Conservation (phyloP, 2,329 filamentous ascomycete genomes). For the Exophiala alcalophila region DNA sequence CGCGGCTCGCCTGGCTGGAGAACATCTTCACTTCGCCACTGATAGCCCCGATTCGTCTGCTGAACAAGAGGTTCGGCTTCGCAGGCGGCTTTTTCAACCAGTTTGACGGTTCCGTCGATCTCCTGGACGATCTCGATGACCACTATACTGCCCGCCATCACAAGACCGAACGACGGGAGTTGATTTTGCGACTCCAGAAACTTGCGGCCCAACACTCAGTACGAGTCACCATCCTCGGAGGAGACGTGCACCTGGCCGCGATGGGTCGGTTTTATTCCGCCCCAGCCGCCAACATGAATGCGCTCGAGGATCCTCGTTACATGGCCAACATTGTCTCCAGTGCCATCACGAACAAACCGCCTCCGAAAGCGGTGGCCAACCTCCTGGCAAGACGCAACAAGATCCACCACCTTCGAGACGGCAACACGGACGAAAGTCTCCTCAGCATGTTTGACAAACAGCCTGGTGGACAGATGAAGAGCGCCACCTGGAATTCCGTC, state of each 20-base stretch:
- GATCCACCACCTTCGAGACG: conserved; percentile 59
- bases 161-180: conserved; percentile 76
- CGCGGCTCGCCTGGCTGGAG: conserved; percentile 89
- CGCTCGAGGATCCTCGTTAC: conserved; percentile 60
- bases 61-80: conserved; percentile 87
- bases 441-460: conserved; percentile 62
- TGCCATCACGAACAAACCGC: conserved; percentile 67
- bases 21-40: conserved; percentile 84
- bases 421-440: conserved; percentile 62
- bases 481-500: conserved; percentile 70
- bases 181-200: conserved; percentile 64
- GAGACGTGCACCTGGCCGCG: conserved; percentile 60
- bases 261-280: conserved; percentile 64
- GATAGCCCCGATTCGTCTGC: conserved; percentile 81
- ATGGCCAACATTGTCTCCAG: conserved; percentile 64
- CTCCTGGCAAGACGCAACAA: conserved; percentile 62
- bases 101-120: conserved; percentile 74
- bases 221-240: conserved; percentile 61
- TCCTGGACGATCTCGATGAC: conserved; percentile 64
- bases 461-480: conserved; percentile 59
- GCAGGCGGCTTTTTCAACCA: conserved; percentile 86
- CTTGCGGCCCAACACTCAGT: conserved; percentile 55
- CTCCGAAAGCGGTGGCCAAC: conserved; percentile 63
- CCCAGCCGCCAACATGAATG: conserved; percentile 54
- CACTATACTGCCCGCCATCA: conserved; percentile 87